Percentiles rank a stretch among this genome's conserved stretches.
Evolutionary conservation across 495 filamentous ascomycete species (phyloP).

Genomic region (Geoglossum glabrum): DNA sequence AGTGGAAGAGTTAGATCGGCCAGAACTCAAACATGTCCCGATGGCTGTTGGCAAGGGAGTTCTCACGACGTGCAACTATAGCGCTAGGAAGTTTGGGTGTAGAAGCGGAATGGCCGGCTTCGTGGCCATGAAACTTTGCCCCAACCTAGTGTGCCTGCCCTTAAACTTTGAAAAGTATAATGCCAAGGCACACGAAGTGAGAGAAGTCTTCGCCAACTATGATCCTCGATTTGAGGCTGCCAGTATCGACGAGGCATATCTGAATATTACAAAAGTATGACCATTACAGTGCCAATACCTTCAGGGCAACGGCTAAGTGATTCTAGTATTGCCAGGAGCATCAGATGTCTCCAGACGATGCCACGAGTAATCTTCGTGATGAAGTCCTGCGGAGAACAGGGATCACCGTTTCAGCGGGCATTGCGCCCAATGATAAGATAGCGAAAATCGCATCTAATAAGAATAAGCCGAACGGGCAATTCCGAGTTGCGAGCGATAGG

Average conservation of each 20-base stretch:
- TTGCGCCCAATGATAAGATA: slow-evolving; percentile 78
- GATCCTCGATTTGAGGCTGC: slow-evolving; percentile 83
- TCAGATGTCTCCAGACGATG: slow-evolving; percentile 45
- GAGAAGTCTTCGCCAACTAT: slow-evolving; percentile 63
- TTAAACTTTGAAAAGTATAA: slow-evolving; percentile 82
- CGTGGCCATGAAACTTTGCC: slow-evolving; percentile 86
- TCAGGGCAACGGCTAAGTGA: background rate
- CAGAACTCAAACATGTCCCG: slow-evolving; percentile 71
- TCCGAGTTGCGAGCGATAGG: slow-evolving; percentile 47
- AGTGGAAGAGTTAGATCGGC: slow-evolving; percentile 79
- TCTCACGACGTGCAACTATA: slow-evolving; percentile 86
- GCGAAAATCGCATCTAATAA: slow-evolving; percentile 89
- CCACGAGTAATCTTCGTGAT: slow-evolving; percentile 51
- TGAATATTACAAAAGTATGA: slow-evolving; percentile 57
- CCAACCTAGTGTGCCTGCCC: slow-evolving; percentile 62
- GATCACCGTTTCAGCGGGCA: slow-evolving; percentile 85
- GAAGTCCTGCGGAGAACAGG: slow-evolving; percentile 59
- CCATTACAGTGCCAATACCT: background rate
- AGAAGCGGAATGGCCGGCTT: slow-evolving; percentile 91
- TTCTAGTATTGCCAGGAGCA: slow-evolving; percentile 50
- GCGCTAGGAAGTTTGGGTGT: slow-evolving; percentile 74
- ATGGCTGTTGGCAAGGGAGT: slow-evolving; percentile 91
- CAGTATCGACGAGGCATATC: slow-evolving; percentile 87
- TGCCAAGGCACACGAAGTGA: slow-evolving; percentile 74
- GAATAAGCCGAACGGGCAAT: slow-evolving; percentile 96